Percentiles rank a stretch among this genome's conserved stretches.
phyloP scores from a whole-genome alignment of 441 rosid genomes.

The Pelargonium citronellum region DNA sequence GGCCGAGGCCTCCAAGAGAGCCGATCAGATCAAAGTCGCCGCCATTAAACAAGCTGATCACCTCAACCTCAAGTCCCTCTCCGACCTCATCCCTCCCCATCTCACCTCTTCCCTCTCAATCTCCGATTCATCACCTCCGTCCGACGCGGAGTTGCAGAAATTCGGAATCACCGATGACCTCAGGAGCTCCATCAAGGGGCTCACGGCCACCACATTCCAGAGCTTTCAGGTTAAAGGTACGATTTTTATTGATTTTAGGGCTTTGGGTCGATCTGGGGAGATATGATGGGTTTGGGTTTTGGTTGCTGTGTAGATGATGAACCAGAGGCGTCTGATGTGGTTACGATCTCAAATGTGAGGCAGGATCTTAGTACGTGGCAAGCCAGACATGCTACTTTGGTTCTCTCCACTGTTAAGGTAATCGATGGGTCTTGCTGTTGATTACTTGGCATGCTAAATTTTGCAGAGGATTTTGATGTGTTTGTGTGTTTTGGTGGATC shows the following conservation, averaged over 20 bases:
- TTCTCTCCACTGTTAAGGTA: slow-evolving; percentile 64
- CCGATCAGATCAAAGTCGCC: slow-evolving; percentile 52
- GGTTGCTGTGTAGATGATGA: slow-evolving; percentile 27
- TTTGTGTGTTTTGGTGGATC: neutral
- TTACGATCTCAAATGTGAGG: slow-evolving; percentile 43
- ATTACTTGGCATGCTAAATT: neutral
- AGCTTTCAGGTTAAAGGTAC: slow-evolving; percentile 55
- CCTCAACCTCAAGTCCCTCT: slow-evolving; percentile 50
- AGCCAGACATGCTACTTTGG: slow-evolving; percentile 63
- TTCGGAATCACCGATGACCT: slow-evolving; percentile 61
- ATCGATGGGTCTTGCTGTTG: neutral
- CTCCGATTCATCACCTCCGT: slow-evolving; percentile 20
- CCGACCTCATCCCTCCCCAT: slow-evolving; percentile 59
- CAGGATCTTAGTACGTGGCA: slow-evolving; percentile 65
- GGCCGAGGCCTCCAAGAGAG: slow-evolving; percentile 72
- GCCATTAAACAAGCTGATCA: slow-evolving; percentile 63
- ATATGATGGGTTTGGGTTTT: slow-evolving; percentile 16
- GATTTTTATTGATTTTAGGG: neutral
- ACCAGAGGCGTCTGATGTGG: slow-evolving; percentile 29
- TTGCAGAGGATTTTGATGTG: neutral
- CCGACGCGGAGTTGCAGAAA: slow-evolving; percentile 38
- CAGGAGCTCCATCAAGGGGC: slow-evolving; percentile 50
- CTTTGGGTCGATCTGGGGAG: slow-evolving; percentile 9
- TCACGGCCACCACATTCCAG: slow-evolving; percentile 51
- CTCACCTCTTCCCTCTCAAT: slow-evolving; percentile 40